Conservation (phyloP, 1,284 basidiomycete genomes). For the Earliella scabrosa region DNA sequence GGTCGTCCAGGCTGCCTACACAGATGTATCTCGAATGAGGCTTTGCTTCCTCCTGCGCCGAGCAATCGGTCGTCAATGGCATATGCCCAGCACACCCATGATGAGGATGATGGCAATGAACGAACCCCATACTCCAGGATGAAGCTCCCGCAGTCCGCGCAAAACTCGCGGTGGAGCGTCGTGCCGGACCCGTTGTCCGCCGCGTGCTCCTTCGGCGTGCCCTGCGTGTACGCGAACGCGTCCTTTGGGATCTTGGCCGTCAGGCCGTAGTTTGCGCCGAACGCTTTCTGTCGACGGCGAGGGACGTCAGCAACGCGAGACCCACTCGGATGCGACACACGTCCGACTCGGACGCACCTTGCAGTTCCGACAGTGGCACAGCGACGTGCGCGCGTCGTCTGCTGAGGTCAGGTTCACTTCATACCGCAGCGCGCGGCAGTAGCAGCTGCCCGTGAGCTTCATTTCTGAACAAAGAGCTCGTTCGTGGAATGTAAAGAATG, state of each 20-base stretch:
- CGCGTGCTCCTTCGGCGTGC: conserved; percentile 25
- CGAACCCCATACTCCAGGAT: conserved; percentile 8
- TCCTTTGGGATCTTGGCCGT: conserved; percentile 28
- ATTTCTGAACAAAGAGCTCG: too few relatives aligned
- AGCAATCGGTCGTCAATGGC: not conserved
- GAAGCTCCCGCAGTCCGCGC: conserved; percentile 24
- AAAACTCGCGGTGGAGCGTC: conserved; percentile 31
- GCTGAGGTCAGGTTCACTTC: conserved; percentile 24
- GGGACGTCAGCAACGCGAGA: not conserved
- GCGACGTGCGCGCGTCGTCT: conserved; percentile 30
- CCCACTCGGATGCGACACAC: not conserved
- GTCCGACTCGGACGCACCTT: conserved; percentile 23
- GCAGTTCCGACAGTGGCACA: conserved; percentile 35
- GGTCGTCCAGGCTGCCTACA: conserved; percentile 24
- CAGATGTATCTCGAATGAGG: conserved; percentile 6
- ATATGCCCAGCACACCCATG: too few relatives aligned
- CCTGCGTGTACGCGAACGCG: conserved; percentile 23
- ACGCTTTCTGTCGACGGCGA: conserved; percentile 24
- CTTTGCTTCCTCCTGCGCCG: not conserved
- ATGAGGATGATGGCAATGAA: not conserved
- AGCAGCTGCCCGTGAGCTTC: conserved; percentile 25
- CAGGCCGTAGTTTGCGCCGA: conserved; percentile 28
- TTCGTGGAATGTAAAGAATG: too few relatives aligned
- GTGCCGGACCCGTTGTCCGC: conserved; percentile 31
- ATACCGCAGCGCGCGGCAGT: conserved; percentile 31